These are phyloP conservation scores for Xylaria sp. DNA, from an alignment of 2,329 filamentous ascomycete genomes.

Conservation along the genomic window DNA sequence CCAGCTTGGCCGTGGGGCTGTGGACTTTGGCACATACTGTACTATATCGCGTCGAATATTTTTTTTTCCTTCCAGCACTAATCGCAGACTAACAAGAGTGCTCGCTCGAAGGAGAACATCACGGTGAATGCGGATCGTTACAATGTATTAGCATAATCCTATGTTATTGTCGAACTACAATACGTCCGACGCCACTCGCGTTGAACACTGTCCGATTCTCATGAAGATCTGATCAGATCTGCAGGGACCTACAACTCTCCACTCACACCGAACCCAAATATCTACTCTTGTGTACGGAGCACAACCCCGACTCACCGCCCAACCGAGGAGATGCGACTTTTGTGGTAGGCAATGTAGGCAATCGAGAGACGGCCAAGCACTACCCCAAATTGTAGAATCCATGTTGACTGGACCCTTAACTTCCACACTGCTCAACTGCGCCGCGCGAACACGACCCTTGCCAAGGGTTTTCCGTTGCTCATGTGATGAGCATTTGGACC, in stretches of 20 bases:
- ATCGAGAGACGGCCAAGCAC: background rate
- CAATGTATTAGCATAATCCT: background rate
- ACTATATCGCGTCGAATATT: background rate
- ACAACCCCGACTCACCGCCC: constrained; percentile 30
- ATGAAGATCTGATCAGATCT: constrained; percentile 22
- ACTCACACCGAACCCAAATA: constrained; percentile 17
- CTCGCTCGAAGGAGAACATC: background rate
- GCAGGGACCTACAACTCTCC: constrained; percentile 27
- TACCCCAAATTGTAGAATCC: constrained; percentile 20
- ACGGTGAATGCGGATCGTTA: background rate
- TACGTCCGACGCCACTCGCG: background rate
- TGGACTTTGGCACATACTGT: constrained; percentile 3
- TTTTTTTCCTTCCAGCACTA: background rate
- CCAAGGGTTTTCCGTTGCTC: background rate
- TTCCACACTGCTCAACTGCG: background rate
- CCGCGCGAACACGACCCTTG: constrained; percentile 19
- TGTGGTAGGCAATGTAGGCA: background rate
- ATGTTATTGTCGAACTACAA: background rate
- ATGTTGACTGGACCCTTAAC: background rate
- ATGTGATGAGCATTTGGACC: constrained; percentile 13
- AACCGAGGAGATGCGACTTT: constrained; percentile 10
- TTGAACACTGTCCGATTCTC: background rate
- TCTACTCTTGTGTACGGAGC: constrained; percentile 8
- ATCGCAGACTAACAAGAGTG: background rate
- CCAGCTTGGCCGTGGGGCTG: constrained; percentile 19